Evolutionary conservation across 2,329 filamentous ascomycete genomes (phyloP).

Genomic region (Monilinia vaccinii-corymbosi): DNA sequence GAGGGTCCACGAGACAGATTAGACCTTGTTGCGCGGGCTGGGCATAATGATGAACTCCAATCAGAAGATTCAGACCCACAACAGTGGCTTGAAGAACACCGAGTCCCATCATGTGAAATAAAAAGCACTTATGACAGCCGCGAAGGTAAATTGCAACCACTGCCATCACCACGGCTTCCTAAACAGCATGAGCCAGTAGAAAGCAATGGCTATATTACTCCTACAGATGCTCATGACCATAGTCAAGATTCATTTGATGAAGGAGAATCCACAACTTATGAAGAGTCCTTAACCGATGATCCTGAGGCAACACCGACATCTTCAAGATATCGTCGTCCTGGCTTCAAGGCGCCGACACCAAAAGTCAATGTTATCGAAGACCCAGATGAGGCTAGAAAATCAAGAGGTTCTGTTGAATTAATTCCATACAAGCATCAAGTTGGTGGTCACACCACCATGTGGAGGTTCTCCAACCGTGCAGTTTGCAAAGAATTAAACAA

Average conservation of each 20-base stretch:
- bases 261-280: conserved; percentile 17
- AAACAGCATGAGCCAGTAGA: conserved; percentile 18
- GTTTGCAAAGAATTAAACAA: conserved; percentile 99
- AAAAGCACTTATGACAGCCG: conserved; percentile 16
- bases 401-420: conserved; percentile 84
- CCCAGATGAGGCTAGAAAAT: conserved; percentile 36
- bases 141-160: conserved; percentile 13
- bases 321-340: conserved; percentile 30
- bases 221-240: conserved; percentile 9
- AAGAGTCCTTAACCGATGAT: conserved; percentile 24
- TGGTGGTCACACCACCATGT: conserved; percentile 90
- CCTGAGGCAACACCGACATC: conserved; percentile 26
- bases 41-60: conserved; percentile 11
- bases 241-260: conserved; percentile 22
- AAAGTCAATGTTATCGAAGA: conserved; percentile 44
- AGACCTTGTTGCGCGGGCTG: conserved; percentile 9
- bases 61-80: conserved; percentile 25
- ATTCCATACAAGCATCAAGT: conserved; percentile 98
- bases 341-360: conserved; percentile 35
- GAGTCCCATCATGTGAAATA: conserved; percentile 32
- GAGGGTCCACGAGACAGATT: conserved; percentile 10
- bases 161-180: conserved; percentile 10
- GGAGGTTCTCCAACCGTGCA: conserved; percentile 87
- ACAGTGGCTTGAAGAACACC: conserved; percentile 29
- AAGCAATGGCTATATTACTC: conserved; percentile 8